A percentile compares a stretch with the other conserved stretches of the same genome.
phyloP scores from a whole-genome alignment of 2,329 filamentous ascomycete genomes.

The Furcasterigmium sp. region DNA sequence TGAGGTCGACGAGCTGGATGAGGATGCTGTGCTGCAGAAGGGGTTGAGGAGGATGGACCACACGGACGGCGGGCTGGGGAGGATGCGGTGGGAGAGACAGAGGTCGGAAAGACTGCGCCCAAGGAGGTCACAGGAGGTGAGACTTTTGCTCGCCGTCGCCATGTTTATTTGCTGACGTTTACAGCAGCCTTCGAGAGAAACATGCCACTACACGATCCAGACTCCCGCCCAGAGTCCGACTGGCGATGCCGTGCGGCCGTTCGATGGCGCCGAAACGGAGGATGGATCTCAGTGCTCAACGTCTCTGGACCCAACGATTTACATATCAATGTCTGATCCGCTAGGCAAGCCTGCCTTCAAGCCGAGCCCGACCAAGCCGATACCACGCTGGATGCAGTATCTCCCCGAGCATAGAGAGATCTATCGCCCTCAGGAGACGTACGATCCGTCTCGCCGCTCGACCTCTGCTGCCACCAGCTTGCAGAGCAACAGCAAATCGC shows the following conservation, averaged over 20 bases:
- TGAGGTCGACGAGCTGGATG: slow-evolving; percentile 27
- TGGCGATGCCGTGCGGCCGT: background rate
- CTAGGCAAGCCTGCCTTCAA: slow-evolving; percentile 39
- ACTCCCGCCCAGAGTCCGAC: no score
- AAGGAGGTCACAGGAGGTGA: slow-evolving; percentile 7
- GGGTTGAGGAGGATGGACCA: slow-evolving; percentile 37
- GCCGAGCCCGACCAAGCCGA: slow-evolving; percentile 43
- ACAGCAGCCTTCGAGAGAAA: no score
- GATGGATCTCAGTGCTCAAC: slow-evolving; percentile 11
- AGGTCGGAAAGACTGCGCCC: slow-evolving; percentile 9
- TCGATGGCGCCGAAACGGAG: slow-evolving; percentile 16
- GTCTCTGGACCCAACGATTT: slow-evolving; percentile 29
- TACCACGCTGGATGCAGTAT: slow-evolving; percentile 41
- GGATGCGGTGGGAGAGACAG: slow-evolving; percentile 34
- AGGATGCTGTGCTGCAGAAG: slow-evolving; percentile 28
- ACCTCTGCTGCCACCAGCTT: background rate
- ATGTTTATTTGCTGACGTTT: no score
- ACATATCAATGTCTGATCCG: slow-evolving; percentile 45
- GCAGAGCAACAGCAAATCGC: background rate
- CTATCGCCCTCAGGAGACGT: background rate
- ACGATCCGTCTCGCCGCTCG: background rate
- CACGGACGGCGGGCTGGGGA: slow-evolving; percentile 41
- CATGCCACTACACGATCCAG: no score
- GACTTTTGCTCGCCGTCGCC: background rate
- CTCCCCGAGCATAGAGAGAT: background rate